Conservation (phyloP, 495 filamentous ascomycete genomes). For the Cercophora scortea region DNA sequence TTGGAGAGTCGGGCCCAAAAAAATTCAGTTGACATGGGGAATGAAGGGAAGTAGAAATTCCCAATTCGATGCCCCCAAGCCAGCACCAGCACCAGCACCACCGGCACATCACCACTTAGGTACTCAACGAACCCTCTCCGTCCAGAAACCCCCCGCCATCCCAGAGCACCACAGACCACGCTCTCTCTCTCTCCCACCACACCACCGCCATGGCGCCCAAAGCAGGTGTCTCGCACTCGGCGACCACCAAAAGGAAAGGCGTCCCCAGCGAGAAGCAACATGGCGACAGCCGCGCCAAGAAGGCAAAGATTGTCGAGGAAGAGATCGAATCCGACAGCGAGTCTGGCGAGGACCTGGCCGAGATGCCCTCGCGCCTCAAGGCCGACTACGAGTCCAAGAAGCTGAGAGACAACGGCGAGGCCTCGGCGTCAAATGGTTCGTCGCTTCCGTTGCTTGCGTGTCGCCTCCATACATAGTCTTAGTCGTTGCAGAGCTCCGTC, state of each 20-base stretch:
- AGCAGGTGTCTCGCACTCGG: constrained; percentile 8
- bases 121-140: too few species aligned
- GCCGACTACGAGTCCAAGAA: constrained; percentile 3
- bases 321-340: constrained; percentile 22
- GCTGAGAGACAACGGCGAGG: constrained; percentile 12
- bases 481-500: neutral
- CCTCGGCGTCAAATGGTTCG: constrained; percentile 9
- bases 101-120: too few species aligned
- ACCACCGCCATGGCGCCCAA: constrained; percentile 16
- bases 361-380: constrained; percentile 9
- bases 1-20: constrained; percentile 10
- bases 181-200: neutral
- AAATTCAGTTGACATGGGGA: constrained; percentile 11
- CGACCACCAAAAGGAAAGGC: constrained; percentile 34
- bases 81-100: too few species aligned
- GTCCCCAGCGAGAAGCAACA: constrained; percentile 26
- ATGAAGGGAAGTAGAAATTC: neutral
- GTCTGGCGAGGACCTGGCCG: constrained; percentile 14
- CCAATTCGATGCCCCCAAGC: neutral
- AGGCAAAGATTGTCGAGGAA: constrained; percentile 31
- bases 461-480: too few species aligned
- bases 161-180: too few species aligned
- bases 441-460: too few species aligned
- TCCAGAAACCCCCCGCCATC: too few species aligned
- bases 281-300: constrained; percentile 29